These are phyloP conservation scores for Pyrenochaeta sp. DNA, from an alignment of 2,329 filamentous ascomycete genomes.

Conservation along the genomic window DNA sequence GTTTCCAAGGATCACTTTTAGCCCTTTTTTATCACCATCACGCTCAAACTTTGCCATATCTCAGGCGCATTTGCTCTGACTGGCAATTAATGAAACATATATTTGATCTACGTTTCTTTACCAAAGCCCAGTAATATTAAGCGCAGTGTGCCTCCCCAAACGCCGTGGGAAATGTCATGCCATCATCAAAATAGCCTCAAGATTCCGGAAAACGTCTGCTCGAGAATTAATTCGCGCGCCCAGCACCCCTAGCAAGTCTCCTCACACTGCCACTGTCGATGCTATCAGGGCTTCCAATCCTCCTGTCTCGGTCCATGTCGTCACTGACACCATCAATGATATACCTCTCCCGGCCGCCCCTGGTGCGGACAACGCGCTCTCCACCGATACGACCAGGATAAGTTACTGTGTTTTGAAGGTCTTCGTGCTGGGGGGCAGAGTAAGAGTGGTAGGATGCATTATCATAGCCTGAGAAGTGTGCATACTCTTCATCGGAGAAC, in stretches of 20 bases:
- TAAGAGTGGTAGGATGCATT: not conserved
- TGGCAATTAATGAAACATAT: too few species aligned
- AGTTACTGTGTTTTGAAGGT: not conserved
- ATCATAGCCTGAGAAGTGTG: not conserved
- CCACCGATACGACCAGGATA: slow-evolving; percentile 8
- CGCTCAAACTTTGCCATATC: too few species aligned
- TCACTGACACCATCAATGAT: slow-evolving; percentile 11
- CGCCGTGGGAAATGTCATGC: too few species aligned
- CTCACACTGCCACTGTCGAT: not conserved
- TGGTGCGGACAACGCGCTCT: slow-evolving; percentile 8
- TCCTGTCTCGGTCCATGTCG: not conserved
- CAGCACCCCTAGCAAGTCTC: not conserved
- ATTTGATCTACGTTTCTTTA: too few species aligned
- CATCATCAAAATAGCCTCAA: too few species aligned
- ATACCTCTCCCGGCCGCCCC: slow-evolving; percentile 16
- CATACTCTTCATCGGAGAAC: not conserved
- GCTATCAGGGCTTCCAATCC: not conserved
- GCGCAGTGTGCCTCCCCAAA: too few species aligned
- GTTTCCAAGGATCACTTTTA: too few species aligned
- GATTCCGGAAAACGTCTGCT: too few species aligned
- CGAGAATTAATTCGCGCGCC: not conserved
- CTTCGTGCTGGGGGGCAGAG: not conserved
- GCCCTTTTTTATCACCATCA: too few species aligned
- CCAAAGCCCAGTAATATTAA: too few species aligned
- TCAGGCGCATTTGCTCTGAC: too few species aligned